Evolutionary conservation across 179 eudicot species (phyloP).

Genomic region (Carnegiea gigantea): DNA sequence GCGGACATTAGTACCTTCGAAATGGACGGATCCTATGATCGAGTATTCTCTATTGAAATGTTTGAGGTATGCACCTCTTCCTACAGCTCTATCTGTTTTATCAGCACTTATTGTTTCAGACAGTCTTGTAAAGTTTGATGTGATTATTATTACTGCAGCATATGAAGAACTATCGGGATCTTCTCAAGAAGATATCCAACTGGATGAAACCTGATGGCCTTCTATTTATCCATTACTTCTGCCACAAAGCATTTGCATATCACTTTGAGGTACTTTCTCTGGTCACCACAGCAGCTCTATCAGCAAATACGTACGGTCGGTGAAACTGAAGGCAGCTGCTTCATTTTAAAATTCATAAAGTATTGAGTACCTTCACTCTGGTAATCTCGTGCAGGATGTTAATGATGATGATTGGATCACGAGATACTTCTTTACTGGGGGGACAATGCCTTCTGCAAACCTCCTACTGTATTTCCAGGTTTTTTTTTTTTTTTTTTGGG

Average conservation of each 20-base stretch:
- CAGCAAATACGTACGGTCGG: not conserved
- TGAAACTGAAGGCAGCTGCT: not conserved
- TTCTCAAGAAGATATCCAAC: constrained; percentile 82
- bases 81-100: not conserved
- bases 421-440: constrained; percentile 87
- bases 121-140: constrained; percentile 16
- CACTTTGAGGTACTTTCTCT: constrained; percentile 71
- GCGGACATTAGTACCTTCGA: constrained; percentile 87
- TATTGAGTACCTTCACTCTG: not conserved
- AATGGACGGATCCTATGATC: constrained; percentile 78
- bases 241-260: constrained; percentile 93
- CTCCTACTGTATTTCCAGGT: constrained; percentile 97
- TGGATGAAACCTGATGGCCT: constrained; percentile 88
- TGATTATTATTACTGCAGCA: constrained; percentile 47
- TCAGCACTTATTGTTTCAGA: not conserved
- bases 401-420: constrained; percentile 97
- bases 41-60: constrained; percentile 93
- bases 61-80: constrained; percentile 62
- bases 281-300: not conserved
- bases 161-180: constrained; percentile 90
- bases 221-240: constrained; percentile 89
- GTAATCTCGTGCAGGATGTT: constrained; percentile 54
- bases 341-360: constrained; percentile 1
- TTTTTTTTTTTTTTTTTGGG: too few species aligned
- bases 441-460: constrained; percentile 97